phyloP scores from a whole-genome alignment of 768 basidiomycete species.

The Crucibulum laeve region DNA sequence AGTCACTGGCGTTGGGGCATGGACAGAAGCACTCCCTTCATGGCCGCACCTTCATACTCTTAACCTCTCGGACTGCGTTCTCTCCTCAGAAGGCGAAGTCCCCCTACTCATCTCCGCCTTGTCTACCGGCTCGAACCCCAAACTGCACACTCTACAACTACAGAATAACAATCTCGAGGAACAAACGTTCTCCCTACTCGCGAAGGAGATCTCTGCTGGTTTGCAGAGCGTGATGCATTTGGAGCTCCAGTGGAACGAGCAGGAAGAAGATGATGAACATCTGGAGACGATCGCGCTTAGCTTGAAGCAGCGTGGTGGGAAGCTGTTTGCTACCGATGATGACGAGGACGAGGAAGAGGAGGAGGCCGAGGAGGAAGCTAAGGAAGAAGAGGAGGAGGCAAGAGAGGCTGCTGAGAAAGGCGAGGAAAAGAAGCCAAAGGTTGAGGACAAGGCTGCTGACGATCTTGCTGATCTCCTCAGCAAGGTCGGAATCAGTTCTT shows the following conservation, averaged over 20 bases:
- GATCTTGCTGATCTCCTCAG: conserved; percentile 62
- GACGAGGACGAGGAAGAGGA: conserved; percentile 77
- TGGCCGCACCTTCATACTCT: conserved; percentile 76
- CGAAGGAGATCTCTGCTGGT: conserved; percentile 57
- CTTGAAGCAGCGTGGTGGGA: conserved; percentile 64
- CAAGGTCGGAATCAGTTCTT: conserved; percentile 51
- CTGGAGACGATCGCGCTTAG: conserved; percentile 48
- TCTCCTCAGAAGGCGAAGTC: conserved; percentile 78
- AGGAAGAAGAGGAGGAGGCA: conserved; percentile 26
- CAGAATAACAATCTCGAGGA: conserved; percentile 91
- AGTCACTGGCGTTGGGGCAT: conserved; percentile 44
- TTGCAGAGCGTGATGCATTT: conserved; percentile 57
- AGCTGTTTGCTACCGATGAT: conserved; percentile 66
- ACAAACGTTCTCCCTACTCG: conserved; percentile 62
- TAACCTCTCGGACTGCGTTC: conserved; percentile 89
- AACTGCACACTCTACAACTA: conserved; percentile 71
- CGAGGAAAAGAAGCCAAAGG: conserved; percentile 14
- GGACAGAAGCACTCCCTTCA: conserved; percentile 59
- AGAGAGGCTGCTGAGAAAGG: conserved; percentile 10
- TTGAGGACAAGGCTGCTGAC: conserved; percentile 34
- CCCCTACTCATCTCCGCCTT: conserved; percentile 61
- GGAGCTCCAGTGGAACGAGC: conserved; percentile 90
- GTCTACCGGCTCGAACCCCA: conserved; percentile 64
- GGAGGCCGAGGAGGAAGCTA: conserved; percentile 47
- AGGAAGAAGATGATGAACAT: conserved; percentile 70